Percentiles rank a stretch among this genome's conserved stretches.
Conservation (phyloP, 441 rosid genomes). For the Euphorbia schlechtendalii region DNA sequence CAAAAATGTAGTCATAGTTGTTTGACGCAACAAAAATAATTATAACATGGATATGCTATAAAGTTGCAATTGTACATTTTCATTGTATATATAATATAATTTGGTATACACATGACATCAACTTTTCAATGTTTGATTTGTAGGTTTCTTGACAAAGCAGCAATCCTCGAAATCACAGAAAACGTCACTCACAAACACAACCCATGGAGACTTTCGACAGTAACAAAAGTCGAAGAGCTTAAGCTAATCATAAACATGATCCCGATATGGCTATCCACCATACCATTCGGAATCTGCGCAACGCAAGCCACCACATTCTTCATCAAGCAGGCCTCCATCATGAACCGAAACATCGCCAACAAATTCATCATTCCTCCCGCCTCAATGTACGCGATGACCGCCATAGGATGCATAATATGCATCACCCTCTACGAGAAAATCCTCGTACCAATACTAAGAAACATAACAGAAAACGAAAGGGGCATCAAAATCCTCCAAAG, state of each 20-base stretch:
- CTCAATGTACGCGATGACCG: slow-evolving; percentile 47
- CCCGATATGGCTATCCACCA: slow-evolving; percentile 68
- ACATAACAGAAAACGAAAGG: slow-evolving; percentile 52
- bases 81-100: too few relatives aligned
- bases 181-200: slow-evolving; percentile 30
- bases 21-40: too few relatives aligned
- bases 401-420: slow-evolving; percentile 57
- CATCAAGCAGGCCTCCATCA: slow-evolving; percentile 61
- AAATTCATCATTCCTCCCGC: slow-evolving; percentile 65
- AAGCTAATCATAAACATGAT: slow-evolving; percentile 79
- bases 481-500: slow-evolving; percentile 82
- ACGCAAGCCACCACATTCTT: slow-evolving; percentile 79
- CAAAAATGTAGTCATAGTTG: too few relatives aligned
- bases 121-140: neutral
- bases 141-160: slow-evolving; percentile 92
- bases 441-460: slow-evolving; percentile 50
- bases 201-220: slow-evolving; percentile 71
- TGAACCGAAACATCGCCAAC: slow-evolving; percentile 43
- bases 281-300: slow-evolving; percentile 67
- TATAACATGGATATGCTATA: too few relatives aligned
- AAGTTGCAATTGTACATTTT: too few relatives aligned
- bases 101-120: too few relatives aligned
- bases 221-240: slow-evolving; percentile 72
- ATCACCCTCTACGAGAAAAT: slow-evolving; percentile 59
- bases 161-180: slow-evolving; percentile 39